These are phyloP conservation scores for Nematodospora valgi DNA, from an alignment of 805 yeast species.

Conservation along the genomic window DNA sequence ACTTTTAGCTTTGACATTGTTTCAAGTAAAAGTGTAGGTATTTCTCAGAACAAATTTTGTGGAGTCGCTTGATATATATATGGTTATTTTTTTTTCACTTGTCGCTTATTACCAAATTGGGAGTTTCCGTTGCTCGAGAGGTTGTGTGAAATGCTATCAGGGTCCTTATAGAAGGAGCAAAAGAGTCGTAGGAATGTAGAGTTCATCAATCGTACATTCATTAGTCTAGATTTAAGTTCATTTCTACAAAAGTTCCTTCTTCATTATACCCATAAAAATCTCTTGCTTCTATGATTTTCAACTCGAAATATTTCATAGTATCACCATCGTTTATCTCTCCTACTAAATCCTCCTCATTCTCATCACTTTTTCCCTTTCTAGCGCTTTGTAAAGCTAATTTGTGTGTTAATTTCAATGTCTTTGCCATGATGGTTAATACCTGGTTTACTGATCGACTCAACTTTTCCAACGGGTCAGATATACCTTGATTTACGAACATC, in stretches of 20 bases:
- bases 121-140: too few species aligned
- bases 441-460: conserved; percentile 46
- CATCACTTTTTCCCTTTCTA: conserved; percentile 1
- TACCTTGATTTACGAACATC: conserved; percentile 24
- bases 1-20: conserved; percentile 39
- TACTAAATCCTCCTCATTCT: conserved; percentile 7
- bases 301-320: conserved; percentile 70
- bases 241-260: conserved; percentile 1
- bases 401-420: conserved; percentile 49
- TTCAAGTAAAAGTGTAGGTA: too few species aligned
- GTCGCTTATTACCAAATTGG: too few species aligned
- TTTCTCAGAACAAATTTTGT: too few species aligned
- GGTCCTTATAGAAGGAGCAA: too few species aligned
- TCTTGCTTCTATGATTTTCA: conserved; percentile 61
- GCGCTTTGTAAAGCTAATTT: conserved; percentile 23
- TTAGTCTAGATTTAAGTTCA: too few species aligned
- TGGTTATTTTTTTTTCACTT: too few species aligned
- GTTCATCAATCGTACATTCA: too few species aligned
- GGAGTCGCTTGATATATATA: too few species aligned
- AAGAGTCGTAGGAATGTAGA: too few species aligned
- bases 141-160: too few species aligned
- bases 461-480: conserved; percentile 5
- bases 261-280: conserved; percentile 30
- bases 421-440: conserved; percentile 53
- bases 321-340: conserved; percentile 55